phyloP scores from a whole-genome alignment of 805 yeast species.

The Yarrowia sp. region DNA sequence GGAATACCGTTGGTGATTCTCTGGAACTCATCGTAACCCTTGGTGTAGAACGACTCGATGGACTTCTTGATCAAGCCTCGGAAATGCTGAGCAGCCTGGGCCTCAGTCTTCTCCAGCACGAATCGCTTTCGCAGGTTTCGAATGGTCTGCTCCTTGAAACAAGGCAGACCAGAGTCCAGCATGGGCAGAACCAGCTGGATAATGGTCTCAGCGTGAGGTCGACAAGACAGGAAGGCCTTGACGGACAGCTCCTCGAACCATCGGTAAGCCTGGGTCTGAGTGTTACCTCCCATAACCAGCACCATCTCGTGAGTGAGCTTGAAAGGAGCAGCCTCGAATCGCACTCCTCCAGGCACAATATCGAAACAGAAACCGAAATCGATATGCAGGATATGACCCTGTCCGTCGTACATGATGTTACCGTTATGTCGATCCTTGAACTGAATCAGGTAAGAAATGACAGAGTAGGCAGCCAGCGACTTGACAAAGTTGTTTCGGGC shows the following conservation, averaged over 20 bases:
- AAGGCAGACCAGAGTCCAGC: slow-evolving; percentile 93
- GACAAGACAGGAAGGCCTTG: slow-evolving; percentile 82
- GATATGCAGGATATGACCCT: slow-evolving; percentile 92
- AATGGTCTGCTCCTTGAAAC: slow-evolving; percentile 82
- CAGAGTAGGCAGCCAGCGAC: slow-evolving; percentile 89
- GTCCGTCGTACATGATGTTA: slow-evolving; percentile 92
- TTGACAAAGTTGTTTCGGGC: slow-evolving; percentile 92
- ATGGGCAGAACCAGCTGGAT: slow-evolving; percentile 84
- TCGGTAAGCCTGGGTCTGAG: slow-evolving; percentile 76
- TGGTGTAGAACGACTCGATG: slow-evolving; percentile 83
- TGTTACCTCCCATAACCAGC: slow-evolving; percentile 89
- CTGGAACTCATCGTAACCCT: slow-evolving; percentile 97
- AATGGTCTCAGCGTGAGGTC: slow-evolving; percentile 84
- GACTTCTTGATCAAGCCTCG: slow-evolving; percentile 72
- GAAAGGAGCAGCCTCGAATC: slow-evolving; percentile 97
- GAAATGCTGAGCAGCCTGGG: slow-evolving; percentile 79
- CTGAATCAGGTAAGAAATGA: slow-evolving; percentile 84
- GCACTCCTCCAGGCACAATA: slow-evolving; percentile 98
- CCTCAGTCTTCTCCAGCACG: slow-evolving; percentile 75
- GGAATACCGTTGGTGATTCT: slow-evolving; percentile 96
- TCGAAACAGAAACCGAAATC: slow-evolving; percentile 99
- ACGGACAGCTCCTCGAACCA: slow-evolving; percentile 96
- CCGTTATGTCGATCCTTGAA: slow-evolving; percentile 97
- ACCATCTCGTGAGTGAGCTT: slow-evolving; percentile 96
- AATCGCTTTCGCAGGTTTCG: slow-evolving; percentile 74